Evolutionary conservation across 257 asterid species (phyloP).

Genomic region (Cynanchum wilfordii): DNA sequence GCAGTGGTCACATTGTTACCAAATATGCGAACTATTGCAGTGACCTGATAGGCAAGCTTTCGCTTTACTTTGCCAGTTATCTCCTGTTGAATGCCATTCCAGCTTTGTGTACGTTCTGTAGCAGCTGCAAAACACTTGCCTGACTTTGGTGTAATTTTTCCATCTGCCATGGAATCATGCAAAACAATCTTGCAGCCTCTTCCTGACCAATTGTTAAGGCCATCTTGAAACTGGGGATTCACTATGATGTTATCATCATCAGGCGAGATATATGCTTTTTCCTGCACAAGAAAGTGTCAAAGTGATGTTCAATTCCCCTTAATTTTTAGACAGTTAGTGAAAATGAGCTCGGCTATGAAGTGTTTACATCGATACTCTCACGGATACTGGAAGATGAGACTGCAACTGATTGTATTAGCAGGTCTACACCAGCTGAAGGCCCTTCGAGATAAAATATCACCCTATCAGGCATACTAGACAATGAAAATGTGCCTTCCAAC

Average conservation of each 20-base stretch:
- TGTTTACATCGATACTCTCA: slow-evolving; percentile 38
- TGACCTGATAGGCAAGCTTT: slow-evolving; percentile 73
- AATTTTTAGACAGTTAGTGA: background rate
- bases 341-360: slow-evolving; percentile 15
- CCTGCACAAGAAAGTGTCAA: slow-evolving; percentile 29
- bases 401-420: slow-evolving; percentile 61
- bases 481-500: slow-evolving; percentile 64
- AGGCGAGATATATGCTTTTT: slow-evolving; percentile 24
- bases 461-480: slow-evolving; percentile 47
- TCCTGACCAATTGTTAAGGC: slow-evolving; percentile 80
- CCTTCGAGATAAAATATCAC: slow-evolving; percentile 77
- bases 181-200: slow-evolving; percentile 74
- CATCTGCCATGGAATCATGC: slow-evolving; percentile 69
- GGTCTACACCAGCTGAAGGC: slow-evolving; percentile 69
- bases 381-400: slow-evolving; percentile 32
- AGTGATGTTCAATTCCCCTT: background rate
- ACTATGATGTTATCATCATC: slow-evolving; percentile 56
- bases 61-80: slow-evolving; percentile 68
- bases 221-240: slow-evolving; percentile 67
- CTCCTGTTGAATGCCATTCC: slow-evolving; percentile 97
- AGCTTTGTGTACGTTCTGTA: slow-evolving; percentile 64
- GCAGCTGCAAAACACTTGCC: slow-evolving; percentile 85
- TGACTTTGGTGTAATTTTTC: slow-evolving; percentile 58
- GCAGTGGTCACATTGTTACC: slow-evolving; percentile 50
- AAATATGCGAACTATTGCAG: slow-evolving; percentile 57